Percentiles rank a stretch among this genome's conserved stretches.
These are phyloP conservation scores for Crithidia sp. DNA, from an alignment of 208 protist species.

Conservation along the genomic window DNA sequence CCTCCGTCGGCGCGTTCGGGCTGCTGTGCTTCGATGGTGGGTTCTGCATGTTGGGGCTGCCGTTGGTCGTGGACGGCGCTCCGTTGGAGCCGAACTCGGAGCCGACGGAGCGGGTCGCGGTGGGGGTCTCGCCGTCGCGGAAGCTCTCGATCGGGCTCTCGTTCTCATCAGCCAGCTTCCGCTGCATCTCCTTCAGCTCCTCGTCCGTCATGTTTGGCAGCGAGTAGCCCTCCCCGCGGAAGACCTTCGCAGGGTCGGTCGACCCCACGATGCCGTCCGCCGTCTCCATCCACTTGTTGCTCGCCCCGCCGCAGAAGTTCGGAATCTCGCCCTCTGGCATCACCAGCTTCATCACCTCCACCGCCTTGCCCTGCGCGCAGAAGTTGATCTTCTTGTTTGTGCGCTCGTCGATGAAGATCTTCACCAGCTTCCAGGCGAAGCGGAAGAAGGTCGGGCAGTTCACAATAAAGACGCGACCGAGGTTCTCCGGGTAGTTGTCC, in stretches of 20 bases:
- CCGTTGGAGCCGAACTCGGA: constrained; percentile 2
- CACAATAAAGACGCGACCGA: constrained; percentile 78
- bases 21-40: background rate
- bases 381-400: constrained; percentile 86
- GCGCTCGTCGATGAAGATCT: constrained; percentile 82
- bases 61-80: constrained; percentile 1
- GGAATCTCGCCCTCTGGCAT: constrained; percentile 80
- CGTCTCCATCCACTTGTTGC: constrained; percentile 70
- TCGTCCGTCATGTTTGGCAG: constrained; percentile 20
- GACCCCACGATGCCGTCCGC: constrained; percentile 61
- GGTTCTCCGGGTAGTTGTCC: constrained; percentile 89
- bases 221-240: constrained; percentile 35
- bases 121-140: constrained; percentile 26
- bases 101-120: constrained; percentile 21
- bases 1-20: constrained; percentile 1
- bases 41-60: constrained; percentile 11
- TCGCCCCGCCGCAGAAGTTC: constrained; percentile 76
- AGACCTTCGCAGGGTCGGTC: constrained; percentile 59
- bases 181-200: constrained; percentile 22
- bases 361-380: constrained; percentile 45
- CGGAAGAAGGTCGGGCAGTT: constrained; percentile 82
- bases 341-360: constrained; percentile 53
- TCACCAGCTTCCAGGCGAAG: constrained; percentile 77
- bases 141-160: constrained; percentile 29
- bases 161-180: constrained; percentile 11